These are phyloP conservation scores for Forsythia suspensa DNA, from an alignment of 257 asterid genomes.

Conservation along the genomic window DNA sequence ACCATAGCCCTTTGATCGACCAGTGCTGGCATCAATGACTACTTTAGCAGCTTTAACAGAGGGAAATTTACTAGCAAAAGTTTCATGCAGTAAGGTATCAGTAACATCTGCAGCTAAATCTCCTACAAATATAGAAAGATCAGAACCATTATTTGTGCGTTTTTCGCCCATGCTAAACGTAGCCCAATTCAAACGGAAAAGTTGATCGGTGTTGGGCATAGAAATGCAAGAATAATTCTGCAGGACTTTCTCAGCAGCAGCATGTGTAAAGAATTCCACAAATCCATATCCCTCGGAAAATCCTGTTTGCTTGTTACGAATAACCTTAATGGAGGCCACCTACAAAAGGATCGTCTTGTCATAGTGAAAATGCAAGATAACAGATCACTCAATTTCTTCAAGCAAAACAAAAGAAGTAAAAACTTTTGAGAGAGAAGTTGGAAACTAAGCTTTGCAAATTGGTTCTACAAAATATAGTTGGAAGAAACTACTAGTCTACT, in stretches of 20 bases:
- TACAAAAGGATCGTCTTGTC: slow-evolving; percentile 17
- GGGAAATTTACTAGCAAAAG: slow-evolving; percentile 41
- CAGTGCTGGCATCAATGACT: slow-evolving; percentile 48
- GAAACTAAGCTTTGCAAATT: too few species aligned
- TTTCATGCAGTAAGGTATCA: slow-evolving; percentile 49
- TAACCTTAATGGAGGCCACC: slow-evolving; percentile 53
- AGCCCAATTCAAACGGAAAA: slow-evolving; percentile 62
- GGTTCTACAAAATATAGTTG: too few species aligned
- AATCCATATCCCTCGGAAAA: slow-evolving; percentile 61
- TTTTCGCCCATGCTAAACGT: slow-evolving; percentile 57
- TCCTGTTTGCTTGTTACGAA: slow-evolving; percentile 58
- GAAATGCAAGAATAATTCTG: slow-evolving; percentile 36
- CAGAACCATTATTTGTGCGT: slow-evolving; percentile 49
- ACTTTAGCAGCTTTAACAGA: slow-evolving; percentile 64
- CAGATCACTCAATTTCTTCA: not conserved
- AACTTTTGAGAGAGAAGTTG: not conserved
- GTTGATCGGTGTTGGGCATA: slow-evolving; percentile 56
- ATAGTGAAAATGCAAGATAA: not conserved
- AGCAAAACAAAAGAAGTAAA: not conserved
- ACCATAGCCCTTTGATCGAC: slow-evolving; percentile 56
- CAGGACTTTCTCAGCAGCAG: slow-evolving; percentile 52
- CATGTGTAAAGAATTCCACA: slow-evolving; percentile 51
- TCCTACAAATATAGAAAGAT: slow-evolving; percentile 58
- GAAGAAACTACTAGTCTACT: too few species aligned
- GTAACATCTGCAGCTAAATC: slow-evolving; percentile 65